Percentiles rank a stretch among this genome's conserved stretches.
phyloP scores from a whole-genome alignment of 2,329 filamentous ascomycete species.

The Monascus ruber region DNA sequence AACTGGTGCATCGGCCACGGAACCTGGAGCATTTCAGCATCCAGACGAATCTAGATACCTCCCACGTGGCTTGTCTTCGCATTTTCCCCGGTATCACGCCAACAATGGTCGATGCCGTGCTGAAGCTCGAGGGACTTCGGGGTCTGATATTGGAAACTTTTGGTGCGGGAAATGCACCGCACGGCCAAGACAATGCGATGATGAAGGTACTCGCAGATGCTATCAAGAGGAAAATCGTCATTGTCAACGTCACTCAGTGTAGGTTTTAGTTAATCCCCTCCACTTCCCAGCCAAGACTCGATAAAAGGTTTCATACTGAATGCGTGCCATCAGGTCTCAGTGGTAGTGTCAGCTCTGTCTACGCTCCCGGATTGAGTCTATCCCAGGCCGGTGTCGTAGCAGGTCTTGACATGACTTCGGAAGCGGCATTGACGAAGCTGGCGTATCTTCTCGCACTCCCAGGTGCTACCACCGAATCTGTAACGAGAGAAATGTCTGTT shows the following conservation, averaged over 20 bases:
- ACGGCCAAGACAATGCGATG: conserved; percentile 66
- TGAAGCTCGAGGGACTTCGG: conserved; percentile 62
- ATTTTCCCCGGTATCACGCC: conserved; percentile 88
- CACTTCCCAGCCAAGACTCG: not conserved
- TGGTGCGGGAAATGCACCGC: conserved; percentile 83
- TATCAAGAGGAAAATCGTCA: conserved; percentile 67
- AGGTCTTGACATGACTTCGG: conserved; percentile 77
- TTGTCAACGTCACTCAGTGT: conserved; percentile 90
- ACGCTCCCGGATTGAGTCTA: conserved; percentile 64
- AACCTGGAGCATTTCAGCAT: conserved; percentile 63
- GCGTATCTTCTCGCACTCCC: conserved; percentile 69
- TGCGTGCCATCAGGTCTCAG: conserved; percentile 35
- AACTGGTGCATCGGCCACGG: conserved; percentile 62
- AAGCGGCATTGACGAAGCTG: conserved; percentile 83
- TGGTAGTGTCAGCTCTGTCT: conserved; percentile 66
- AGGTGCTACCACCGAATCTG: conserved; percentile 51
- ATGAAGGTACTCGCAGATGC: conserved; percentile 66
- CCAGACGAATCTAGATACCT: conserved; percentile 65
- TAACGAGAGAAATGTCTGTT: conserved; percentile 59
- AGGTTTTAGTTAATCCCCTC: conserved; percentile 36
- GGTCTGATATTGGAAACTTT: conserved; percentile 86
- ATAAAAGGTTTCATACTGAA: conserved; percentile 23
- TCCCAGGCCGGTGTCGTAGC: conserved; percentile 79
- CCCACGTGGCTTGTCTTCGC: conserved; percentile 79
- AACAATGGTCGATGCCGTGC: conserved; percentile 81